Evolutionary conservation across 2,329 filamentous ascomycete genomes (phyloP), one percentile per base, ranked within the genome.

Genomic region (Ploettnerulaceae sp.): DNA sequence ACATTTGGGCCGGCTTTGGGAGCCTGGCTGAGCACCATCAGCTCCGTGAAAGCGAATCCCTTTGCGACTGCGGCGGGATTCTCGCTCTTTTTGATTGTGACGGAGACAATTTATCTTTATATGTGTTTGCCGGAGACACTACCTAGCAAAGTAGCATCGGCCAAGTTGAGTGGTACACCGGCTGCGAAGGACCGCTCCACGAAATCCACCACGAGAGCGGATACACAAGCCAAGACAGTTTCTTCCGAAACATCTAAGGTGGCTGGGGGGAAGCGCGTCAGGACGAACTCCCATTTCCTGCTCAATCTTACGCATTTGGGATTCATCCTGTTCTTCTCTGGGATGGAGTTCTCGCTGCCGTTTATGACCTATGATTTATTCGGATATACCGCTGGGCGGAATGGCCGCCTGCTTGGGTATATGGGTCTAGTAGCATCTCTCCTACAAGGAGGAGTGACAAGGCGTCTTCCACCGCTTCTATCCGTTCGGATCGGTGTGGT

Each of bases 311-410:
- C 88, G 0, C 93, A 98, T 67, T 85, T 97, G 61, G 70, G 84
- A 36, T 98, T 98, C 67, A 81, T 98, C 49, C 81, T 98, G 9
- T 95, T 95, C 69, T 98, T 98, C 69, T 95, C 89, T 2, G 93
- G 93, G 51, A 91, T 98, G 85, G 93, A 98, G 65, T 97, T 95
- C 67, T 95, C 89, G 1, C 77, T 98, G 3, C 90, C 93, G 0
- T 98, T 98, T 66, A 90, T 98, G 81, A 97, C 91, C 0, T 95
- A 93, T 60, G 91, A 95, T 43, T 78, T 98, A 34, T 97, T 97
- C 66, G 77, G 78, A 7, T 94, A 93, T 64, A 79, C 75, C 8
- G 84, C 89, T 1, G 78, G 81, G 33, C 78, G 88, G 42, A 95
- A 94, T 55, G 93, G 93, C 12, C 80, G 82, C 8, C 74, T 98